Conservation (phyloP, 257 asterid genomes). For the Ajuga chamaepitys region DNA sequence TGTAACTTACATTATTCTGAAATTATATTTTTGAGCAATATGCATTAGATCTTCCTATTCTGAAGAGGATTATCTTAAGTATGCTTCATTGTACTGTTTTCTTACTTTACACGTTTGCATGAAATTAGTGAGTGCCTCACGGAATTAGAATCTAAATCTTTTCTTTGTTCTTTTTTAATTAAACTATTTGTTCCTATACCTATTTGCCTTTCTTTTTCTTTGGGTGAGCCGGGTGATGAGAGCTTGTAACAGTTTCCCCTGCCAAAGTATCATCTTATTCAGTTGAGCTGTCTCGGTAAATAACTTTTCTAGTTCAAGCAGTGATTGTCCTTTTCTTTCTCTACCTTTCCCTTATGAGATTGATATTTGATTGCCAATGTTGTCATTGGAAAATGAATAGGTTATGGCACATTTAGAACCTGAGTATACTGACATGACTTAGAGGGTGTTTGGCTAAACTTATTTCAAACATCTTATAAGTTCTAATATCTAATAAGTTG, state of each 20-base stretch:
- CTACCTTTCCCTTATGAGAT: not conserved
- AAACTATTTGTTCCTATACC: too few species aligned
- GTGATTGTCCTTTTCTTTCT: not conserved
- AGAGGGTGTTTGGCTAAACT: too few species aligned
- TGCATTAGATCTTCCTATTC: not conserved
- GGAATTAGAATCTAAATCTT: not conserved
- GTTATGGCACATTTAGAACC: conserved; percentile 36
- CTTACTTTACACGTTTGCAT: not conserved
- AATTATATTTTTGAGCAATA: not conserved
- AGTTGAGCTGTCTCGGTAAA: not conserved
- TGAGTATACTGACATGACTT: conserved; percentile 18
- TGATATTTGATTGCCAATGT: not conserved
- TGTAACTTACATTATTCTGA: not conserved
- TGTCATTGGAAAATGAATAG: conserved; percentile 22
- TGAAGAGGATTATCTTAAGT: not conserved
- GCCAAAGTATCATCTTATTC: not conserved
- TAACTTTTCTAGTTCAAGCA: not conserved
- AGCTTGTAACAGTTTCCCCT: not conserved
- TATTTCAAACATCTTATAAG: too few species aligned
- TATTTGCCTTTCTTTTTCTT: not conserved
- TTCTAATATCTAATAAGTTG: too few species aligned
- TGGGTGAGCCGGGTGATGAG: not conserved
- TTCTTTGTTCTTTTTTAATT: not conserved
- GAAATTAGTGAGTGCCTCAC: not conserved
- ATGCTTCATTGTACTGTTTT: not conserved